Evolutionary conservation across 371 early-diverging fungal genomes (phyloP).

Genomic region (Mortierella sp.): DNA sequence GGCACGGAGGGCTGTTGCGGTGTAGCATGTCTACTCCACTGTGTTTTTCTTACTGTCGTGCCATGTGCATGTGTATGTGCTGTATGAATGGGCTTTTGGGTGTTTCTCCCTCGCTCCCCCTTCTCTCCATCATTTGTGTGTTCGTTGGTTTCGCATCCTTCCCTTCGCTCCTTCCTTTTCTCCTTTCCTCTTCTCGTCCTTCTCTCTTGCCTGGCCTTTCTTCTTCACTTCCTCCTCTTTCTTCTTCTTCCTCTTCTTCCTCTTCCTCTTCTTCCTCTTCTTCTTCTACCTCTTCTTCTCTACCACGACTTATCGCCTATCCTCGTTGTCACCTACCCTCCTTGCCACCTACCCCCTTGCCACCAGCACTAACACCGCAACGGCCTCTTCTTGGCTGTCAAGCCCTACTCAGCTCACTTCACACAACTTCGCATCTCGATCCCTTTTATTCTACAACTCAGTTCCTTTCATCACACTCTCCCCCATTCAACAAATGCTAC

Average conservation of each 20-base stretch:
- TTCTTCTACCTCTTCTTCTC: background rate
- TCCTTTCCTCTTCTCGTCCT: background rate
- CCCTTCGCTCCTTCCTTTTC: background rate
- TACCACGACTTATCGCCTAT: background rate
- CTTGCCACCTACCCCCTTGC: too few species aligned
- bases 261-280: background rate
- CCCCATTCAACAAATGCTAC: conserved; percentile 18
- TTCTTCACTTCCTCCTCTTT: background rate
- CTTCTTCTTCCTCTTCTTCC: background rate
- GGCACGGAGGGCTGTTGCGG: background rate
- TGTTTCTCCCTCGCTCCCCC: background rate
- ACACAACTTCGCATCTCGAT: conserved; percentile 1
- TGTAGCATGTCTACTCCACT: background rate
- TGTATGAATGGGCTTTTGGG: background rate
- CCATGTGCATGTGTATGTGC: background rate
- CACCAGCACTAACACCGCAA: background rate
- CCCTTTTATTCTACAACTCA: background rate
- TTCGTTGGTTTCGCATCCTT: background rate
- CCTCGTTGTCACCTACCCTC: too few species aligned
- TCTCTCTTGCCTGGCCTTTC: background rate
- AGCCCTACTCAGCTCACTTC: background rate
- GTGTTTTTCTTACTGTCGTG: background rate
- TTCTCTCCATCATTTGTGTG: background rate
- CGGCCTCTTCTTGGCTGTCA: background rate
- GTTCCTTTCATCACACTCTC: background rate